phyloP scores from a whole-genome alignment of 495 filamentous ascomycete genomes.

The Lasiosphaeriaceae sp. region DNA sequence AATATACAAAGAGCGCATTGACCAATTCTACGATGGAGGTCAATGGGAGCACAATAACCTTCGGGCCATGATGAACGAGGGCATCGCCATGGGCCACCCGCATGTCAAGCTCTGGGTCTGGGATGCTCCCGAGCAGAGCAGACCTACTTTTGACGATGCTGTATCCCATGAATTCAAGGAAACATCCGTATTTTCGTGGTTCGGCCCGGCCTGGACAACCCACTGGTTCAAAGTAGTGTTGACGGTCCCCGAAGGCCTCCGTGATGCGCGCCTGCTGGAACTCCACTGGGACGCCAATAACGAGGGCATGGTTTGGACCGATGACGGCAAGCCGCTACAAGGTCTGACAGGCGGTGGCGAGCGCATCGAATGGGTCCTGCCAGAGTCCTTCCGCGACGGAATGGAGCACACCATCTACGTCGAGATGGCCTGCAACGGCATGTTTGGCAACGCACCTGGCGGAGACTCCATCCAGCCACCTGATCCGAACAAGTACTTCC shows the following conservation, averaged over 20 bases:
- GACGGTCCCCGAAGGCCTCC: conserved; percentile 68
- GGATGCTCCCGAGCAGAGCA: conserved; percentile 69
- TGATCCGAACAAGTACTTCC: conserved; percentile 72
- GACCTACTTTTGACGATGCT: conserved; percentile 89
- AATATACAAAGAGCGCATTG: conserved; percentile 84
- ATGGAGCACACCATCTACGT: conserved; percentile 87
- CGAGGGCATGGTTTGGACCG: conserved; percentile 86
- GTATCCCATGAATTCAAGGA: conserved; percentile 71
- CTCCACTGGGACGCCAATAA: conserved; percentile 94
- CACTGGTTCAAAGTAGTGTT: conserved; percentile 91
- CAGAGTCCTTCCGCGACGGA: conserved; percentile 73
- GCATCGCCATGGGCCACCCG: conserved; percentile 61
- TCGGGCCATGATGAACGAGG: conserved; percentile 74
- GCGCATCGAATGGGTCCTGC: conserved; percentile 84
- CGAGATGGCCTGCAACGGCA: conserved; percentile 97
- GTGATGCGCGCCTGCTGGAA: conserved; percentile 72
- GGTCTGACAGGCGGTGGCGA: conserved; percentile 92
- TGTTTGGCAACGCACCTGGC: conserved; percentile 90
- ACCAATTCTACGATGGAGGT: conserved; percentile 71
- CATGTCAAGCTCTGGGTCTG: conserved; percentile 86
- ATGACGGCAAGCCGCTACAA: conserved; percentile 84
- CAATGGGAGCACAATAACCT: conserved; percentile 80
- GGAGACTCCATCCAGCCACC: conserved; percentile 90
- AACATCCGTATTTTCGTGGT: conserved; percentile 71
- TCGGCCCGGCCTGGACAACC: conserved; percentile 97